Percentiles rank a stretch among this genome's conserved stretches.
Evolutionary conservation across 2,329 filamentous ascomycete species (phyloP).

Genomic region (Ceratocystis destructans): DNA sequence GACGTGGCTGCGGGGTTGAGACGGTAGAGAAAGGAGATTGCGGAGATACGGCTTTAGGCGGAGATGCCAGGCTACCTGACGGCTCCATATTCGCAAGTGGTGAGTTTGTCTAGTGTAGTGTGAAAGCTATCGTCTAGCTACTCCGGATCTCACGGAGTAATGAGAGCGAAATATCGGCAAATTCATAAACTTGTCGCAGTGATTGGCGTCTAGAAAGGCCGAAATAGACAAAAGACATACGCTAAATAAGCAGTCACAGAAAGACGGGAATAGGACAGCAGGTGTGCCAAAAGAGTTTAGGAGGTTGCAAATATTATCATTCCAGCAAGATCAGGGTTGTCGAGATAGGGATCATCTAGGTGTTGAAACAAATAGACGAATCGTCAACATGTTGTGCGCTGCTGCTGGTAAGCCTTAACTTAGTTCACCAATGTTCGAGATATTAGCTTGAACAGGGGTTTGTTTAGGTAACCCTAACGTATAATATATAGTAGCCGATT

Average conservation of each 20-base stretch:
- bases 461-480: background rate
- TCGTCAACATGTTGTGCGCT: background rate
- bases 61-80: constrained; percentile 44
- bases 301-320: background rate
- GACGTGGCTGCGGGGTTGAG: constrained; percentile 41
- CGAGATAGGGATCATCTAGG: background rate
- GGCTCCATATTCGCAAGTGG: background rate
- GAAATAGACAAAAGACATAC: background rate
- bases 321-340: background rate
- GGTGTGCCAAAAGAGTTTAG: background rate
- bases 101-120: background rate
- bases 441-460: background rate
- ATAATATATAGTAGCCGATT: no score
- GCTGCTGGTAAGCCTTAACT: background rate
- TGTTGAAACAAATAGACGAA: background rate
- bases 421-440: background rate
- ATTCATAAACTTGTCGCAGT: background rate
- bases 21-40: constrained; percentile 55
- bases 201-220: background rate
- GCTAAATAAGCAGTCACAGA: background rate
- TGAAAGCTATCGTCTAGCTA: background rate
- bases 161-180: background rate
- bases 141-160: background rate
- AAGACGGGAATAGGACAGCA: background rate
- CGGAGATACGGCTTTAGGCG: constrained; percentile 45